Evolutionary conservation across 2,329 filamentous ascomycete genomes (phyloP), one percentile per base, ranked within the genome.

Genomic region (Alternaria longipes): DNA sequence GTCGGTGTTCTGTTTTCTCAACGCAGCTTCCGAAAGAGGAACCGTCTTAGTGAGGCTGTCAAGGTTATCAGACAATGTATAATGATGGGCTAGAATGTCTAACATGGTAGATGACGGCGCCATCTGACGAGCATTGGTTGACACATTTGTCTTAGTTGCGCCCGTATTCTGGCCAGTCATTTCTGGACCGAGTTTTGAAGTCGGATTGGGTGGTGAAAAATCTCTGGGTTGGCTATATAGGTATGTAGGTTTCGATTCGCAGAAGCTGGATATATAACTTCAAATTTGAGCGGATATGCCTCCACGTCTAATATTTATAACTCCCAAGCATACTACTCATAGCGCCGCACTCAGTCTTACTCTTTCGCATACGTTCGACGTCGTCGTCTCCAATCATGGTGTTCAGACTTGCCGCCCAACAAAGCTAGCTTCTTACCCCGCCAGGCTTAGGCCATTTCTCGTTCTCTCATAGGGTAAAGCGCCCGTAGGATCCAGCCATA

Each of bases 1-100:
- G 9, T 63, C 44, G 14, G 63, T 51, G 24, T 63, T 61, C 18
- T 63, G 60, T 1, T 36, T n/a, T 51, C 42, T 52, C 16, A 66
- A 22, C 3, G 53, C 38, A 7, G 20, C 18, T n/a, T 56, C 42
- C 5, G 50, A 60, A 7, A 60, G 50, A 14, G 20, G 36, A 12
- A 32, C 32, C n/a, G 47, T 16, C 8, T 26, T 38, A 12, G 40
- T 28, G 26, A 12, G 26, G 18, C 22, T 54, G 20, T 42, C 20
- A 24, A 24, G 32, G n/a, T 30, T 16, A n/a, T 36, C 14, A 45
- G 40, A 16, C n/a, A 11, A 41, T 1, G 6, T 18, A n/a, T 8
- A 11, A 45, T 16, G 28, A 26, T 18, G 12, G 5, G 28, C 5
- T n/a, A 5, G 5, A n/a, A 5, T 26, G 9, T 41, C 12, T 11